Conservation (phyloP, 192 early-diverging fungal species). For the Umbelopsis sp. region DNA sequence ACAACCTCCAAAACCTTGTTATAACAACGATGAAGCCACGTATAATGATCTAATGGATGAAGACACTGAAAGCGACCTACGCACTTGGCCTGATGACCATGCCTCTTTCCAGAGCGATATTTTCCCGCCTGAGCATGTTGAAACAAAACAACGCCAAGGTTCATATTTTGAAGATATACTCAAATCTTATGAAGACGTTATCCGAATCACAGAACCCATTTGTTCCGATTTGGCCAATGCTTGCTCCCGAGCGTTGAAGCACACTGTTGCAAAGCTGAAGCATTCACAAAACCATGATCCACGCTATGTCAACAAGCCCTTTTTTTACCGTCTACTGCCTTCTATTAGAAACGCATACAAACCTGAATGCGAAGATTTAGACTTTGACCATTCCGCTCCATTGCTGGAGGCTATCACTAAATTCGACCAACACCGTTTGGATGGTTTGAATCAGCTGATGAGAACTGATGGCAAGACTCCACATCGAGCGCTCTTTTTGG, state of each 20-base stretch:
- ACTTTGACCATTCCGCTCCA: conserved; percentile 17
- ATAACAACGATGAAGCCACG: background rate
- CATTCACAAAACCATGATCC: conserved; percentile 26
- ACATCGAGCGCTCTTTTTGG: conserved; percentile 24
- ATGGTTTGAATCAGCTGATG: conserved; percentile 17
- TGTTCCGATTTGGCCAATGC: conserved; percentile 23
- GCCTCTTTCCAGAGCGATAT: conserved; percentile 2
- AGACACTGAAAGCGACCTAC: background rate
- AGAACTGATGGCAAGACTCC: conserved; percentile 9
- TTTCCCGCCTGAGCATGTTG: background rate
- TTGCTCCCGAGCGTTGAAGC: conserved; percentile 23
- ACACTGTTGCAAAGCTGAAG: conserved; percentile 21
- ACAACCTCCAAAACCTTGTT: background rate
- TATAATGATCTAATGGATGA: background rate
- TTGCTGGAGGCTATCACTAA: conserved; percentile 24
- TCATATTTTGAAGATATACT: background rate
- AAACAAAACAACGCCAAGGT: background rate
- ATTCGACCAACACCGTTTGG: conserved; percentile 22
- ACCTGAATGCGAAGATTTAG: background rate
- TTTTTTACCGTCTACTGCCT: conserved; percentile 12
- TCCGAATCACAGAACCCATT: conserved; percentile 10
- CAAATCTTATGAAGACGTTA: conserved; percentile 20
- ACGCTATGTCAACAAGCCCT: conserved; percentile 26
- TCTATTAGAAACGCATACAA: background rate
- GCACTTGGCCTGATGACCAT: background rate